phyloP scores from a whole-genome alignment of 805 yeast genomes.

The Teunomyces atbi region DNA sequence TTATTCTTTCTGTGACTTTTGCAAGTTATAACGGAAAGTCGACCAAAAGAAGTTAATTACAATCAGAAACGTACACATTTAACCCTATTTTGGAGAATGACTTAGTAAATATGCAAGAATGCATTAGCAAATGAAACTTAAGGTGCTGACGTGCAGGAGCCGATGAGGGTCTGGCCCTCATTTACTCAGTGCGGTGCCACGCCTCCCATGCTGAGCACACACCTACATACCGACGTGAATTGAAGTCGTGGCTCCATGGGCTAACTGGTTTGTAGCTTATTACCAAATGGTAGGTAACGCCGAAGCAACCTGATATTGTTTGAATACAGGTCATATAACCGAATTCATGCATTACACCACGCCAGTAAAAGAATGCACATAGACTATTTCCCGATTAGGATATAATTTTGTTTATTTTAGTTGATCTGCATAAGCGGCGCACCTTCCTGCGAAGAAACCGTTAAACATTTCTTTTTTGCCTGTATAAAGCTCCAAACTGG shows the following conservation, averaged over 20 bases:
- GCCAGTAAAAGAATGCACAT: neutral
- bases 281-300: neutral
- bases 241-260: neutral
- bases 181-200: neutral
- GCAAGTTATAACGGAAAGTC: neutral
- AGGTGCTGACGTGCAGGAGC: neutral
- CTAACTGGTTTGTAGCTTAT: neutral
- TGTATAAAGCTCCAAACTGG: neutral
- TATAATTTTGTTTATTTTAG: neutral
- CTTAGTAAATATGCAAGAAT: neutral
- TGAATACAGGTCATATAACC: too few relatives aligned
- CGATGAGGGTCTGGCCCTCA: neutral
- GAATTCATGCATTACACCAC: neutral
- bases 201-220: neutral
- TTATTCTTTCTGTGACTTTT: neutral
- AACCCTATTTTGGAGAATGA: neutral
- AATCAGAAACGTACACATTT: neutral
- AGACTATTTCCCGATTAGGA: neutral
- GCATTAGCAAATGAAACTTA: neutral
- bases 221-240: neutral
- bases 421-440: neutral
- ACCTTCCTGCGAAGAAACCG: constrained; percentile 1
- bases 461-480: neutral
- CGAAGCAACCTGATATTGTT: neutral
- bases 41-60: neutral